phyloP scores from a whole-genome alignment of 768 basidiomycete species.

The Coprinopsis cinerea region DNA sequence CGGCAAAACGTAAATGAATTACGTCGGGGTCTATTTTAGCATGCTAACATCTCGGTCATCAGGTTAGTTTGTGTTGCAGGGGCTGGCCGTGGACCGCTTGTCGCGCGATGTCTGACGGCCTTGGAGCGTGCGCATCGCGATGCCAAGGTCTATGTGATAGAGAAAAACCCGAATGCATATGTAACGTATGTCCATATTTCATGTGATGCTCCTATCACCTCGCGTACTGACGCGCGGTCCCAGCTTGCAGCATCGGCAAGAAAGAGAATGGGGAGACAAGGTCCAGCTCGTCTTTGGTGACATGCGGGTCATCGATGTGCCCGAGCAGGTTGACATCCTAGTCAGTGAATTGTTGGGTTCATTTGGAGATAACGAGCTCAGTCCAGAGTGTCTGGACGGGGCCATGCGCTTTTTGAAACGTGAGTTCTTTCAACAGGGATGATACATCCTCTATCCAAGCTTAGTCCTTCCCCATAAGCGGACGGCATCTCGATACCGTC shows the following conservation, averaged over 20 bases:
- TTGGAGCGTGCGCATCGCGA: constrained; percentile 57
- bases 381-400: constrained; percentile 96
- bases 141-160: constrained; percentile 78
- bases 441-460: not conserved
- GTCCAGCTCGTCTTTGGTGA: constrained; percentile 90
- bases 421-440: constrained; percentile 31
- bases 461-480: constrained; percentile 39
- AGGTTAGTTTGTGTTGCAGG: constrained; percentile 91
- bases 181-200: constrained; percentile 60
- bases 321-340: constrained; percentile 87
- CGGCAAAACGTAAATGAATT: constrained; percentile 52
- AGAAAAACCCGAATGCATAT: constrained; percentile 95
- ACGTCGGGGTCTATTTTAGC: not conserved
- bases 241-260: constrained; percentile 81
- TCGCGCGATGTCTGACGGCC: constrained; percentile 77
- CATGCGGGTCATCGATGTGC: constrained; percentile 80
- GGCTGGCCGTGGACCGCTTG: constrained; percentile 91
- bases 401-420: constrained; percentile 91
- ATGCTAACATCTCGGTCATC: not conserved
- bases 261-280: constrained; percentile 73
- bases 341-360: constrained; percentile 95
- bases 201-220: constrained; percentile 6
- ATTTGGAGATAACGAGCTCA: constrained; percentile 98
- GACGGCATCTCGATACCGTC: constrained; percentile 94
- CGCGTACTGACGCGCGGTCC: constrained; percentile 2